These are phyloP conservation scores for Wickerhamomyces subpelliculosus DNA, from an alignment of 805 yeast genomes.

Conservation along the genomic window DNA sequence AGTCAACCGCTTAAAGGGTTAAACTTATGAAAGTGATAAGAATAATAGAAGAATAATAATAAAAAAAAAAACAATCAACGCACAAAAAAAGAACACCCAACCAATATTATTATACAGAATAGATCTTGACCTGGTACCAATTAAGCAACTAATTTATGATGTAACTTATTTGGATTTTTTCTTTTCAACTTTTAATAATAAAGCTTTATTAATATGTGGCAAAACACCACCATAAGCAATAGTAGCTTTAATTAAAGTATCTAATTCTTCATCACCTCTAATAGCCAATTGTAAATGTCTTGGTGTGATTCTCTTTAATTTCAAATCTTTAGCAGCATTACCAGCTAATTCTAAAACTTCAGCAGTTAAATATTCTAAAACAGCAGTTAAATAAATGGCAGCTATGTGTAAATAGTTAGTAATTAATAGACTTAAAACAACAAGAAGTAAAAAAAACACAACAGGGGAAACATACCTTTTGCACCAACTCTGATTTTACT, in stretches of 20 bases:
- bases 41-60: no score
- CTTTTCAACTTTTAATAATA: conserved; percentile 21
- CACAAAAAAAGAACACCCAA: no score
- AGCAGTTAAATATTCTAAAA: conserved; percentile 91
- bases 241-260: conserved; percentile 87
- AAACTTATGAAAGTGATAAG: no score
- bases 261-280: conserved; percentile 97
- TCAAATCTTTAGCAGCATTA: conserved; percentile 94
- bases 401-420: conserved; percentile 30
- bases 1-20: no score
- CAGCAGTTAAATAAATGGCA: conserved; percentile 94
- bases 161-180: conserved; percentile 8
- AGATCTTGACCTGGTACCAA: background rate
- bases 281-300: conserved; percentile 95
- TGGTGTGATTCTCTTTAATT: conserved; percentile 95
- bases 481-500: conserved; percentile 80
- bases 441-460: no score
- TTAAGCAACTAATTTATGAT: background rate
- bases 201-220: conserved; percentile 41
- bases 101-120: background rate
- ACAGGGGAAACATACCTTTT: conserved; percentile 38
- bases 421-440: no score
- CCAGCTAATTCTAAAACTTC: conserved; percentile 97
- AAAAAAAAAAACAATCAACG: no score
- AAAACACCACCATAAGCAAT: conserved; percentile 98